Base-by-base conservation (phyloP, 2,329 filamentous ascomycete genomes). In the Zymoseptoria brevis region DNA sequence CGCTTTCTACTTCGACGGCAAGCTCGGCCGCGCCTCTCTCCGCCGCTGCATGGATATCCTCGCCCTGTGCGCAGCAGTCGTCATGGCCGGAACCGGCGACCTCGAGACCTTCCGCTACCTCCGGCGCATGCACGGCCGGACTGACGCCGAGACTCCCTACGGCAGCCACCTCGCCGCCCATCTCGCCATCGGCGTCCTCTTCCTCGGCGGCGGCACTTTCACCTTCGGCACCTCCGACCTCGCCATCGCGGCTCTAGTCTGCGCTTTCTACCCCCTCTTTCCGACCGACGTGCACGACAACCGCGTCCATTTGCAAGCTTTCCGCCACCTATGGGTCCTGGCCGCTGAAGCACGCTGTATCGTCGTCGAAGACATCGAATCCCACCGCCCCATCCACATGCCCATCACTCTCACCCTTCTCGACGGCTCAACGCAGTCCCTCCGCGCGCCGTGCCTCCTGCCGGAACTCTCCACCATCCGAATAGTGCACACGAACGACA, bases 41-140 rank as follows among this genome's bases (percentile, higher is more conserved):
- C 83, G 90, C 45, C 95, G 95, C 78, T 97, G 94, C 69, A 90
- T 96, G 68, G 92, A 97, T 69, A 80, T 95, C 2, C 76, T 96
- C 9, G 90, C 90, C 0, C 78, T 99, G 5, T 88, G 91, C 5
- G 84, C 85, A 21, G 87, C 94, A 0, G 90, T 88, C 1, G 90
- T 97, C 55, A 97, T 97, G 93, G 91, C 95, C 5, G 94, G 94
- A 26, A 96, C 91, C 0, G 94, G 95, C 48, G 95, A 99, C 70
- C 78, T 99, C 19, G 77, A 83, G 1, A 86, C 96, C 1, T 88
- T 97, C 67, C 87, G 94, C 21, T 87, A 93, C 13, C 80, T 99
- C 30, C 87, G 94, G 16, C 85, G 89, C 16, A 82, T 99, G 48
- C 95, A 99, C 72, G 93, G 92, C 21, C 86, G 92, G 16, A 86